phyloP scores from a whole-genome alignment of 73 alveolate species.

The Paramecium biaurelia region DNA sequence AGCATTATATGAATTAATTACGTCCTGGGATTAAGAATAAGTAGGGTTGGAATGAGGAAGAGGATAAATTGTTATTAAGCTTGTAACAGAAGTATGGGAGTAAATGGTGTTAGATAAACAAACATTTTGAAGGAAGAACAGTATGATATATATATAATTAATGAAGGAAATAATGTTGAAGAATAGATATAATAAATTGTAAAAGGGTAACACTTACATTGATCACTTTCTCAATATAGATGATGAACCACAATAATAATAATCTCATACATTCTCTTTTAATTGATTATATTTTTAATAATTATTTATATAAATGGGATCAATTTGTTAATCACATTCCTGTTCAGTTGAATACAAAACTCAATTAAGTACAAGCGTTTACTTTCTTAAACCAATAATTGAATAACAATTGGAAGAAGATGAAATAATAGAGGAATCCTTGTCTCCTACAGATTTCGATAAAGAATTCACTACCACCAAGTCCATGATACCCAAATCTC shows the following conservation, averaged over 20 bases:
- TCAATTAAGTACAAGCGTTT: not conserved
- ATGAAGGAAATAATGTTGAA: slow-evolving; percentile 11
- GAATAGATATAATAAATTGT: not conserved
- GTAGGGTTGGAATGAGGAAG: not conserved
- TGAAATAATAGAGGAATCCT: not conserved
- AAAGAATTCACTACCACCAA: not conserved
- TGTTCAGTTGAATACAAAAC: not conserved
- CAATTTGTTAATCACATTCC: not conserved
- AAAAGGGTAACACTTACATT: not conserved
- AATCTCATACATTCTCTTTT: not conserved
- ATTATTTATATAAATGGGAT: not conserved
- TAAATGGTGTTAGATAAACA: not conserved
- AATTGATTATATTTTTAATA: not conserved
- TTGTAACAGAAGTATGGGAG: not conserved
- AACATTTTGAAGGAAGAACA: not conserved
- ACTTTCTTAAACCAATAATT: not conserved
- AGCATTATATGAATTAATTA: not conserved
- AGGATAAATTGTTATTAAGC: not conserved
- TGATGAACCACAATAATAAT: not conserved
- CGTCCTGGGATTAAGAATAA: not conserved
- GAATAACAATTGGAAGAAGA: not conserved
- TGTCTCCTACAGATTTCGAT: not conserved
- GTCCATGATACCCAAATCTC: not conserved
- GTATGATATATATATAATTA: not conserved
- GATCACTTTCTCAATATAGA: not conserved